phyloP scores from a whole-genome alignment of 176 grass and related monocot genomes.

The Oryza brachyantha region DNA sequence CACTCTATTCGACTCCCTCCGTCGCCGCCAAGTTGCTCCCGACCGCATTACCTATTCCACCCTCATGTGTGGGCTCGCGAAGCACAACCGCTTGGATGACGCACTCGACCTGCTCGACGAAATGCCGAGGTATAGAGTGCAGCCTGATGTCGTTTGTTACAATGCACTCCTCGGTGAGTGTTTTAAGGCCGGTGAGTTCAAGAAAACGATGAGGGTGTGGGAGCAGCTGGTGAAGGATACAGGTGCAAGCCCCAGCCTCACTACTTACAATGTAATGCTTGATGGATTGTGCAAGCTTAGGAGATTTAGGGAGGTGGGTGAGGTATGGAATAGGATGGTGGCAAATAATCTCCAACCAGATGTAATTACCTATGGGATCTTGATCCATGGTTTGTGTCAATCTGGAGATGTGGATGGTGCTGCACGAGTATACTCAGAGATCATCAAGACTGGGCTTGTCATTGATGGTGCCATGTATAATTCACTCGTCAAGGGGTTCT shows the following conservation, averaged over 20 bases:
- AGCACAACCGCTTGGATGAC: constrained; percentile 32
- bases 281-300: constrained; percentile 78
- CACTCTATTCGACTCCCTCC: constrained; percentile 41
- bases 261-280: constrained; percentile 85
- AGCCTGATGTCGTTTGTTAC: constrained; percentile 71
- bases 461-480: constrained; percentile 73
- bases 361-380: constrained; percentile 63
- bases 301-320: constrained; percentile 56
- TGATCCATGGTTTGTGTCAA: constrained; percentile 74
- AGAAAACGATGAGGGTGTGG: constrained; percentile 80
- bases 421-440: constrained; percentile 55
- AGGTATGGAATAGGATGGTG: constrained; percentile 80
- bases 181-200: constrained; percentile 49
- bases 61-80: constrained; percentile 52
- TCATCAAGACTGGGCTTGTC: constrained; percentile 66
- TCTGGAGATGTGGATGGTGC: constrained; percentile 65
- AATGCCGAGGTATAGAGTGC: constrained; percentile 57
- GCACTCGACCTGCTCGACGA: constrained; percentile 81
- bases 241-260: constrained; percentile 41
- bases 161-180: constrained; percentile 63
- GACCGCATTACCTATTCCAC: constrained; percentile 77
- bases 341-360: constrained; percentile 61
- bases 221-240: constrained; percentile 55
- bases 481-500: constrained; percentile 68
- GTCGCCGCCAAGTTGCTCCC: constrained; percentile 42